These are phyloP conservation scores for Eucommia ulmoides DNA, from an alignment of 257 asterid species.

Conservation along the genomic window DNA sequence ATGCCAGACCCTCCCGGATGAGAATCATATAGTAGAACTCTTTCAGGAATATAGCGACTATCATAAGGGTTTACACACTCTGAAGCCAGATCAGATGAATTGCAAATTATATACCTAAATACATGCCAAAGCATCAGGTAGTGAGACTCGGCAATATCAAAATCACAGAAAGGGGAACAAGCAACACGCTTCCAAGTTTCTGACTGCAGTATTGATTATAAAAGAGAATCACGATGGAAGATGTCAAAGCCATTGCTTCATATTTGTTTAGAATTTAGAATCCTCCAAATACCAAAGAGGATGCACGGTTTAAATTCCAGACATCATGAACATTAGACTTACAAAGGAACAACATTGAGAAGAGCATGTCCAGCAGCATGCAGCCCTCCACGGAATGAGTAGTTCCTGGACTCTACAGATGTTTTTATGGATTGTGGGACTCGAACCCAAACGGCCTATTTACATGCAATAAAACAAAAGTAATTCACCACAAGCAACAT, in stretches of 20 bases:
- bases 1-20: constrained; percentile 97
- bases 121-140: constrained; percentile 16
- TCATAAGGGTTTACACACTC: constrained; percentile 90
- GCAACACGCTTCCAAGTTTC: too few relatives aligned
- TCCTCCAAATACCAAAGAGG: not conserved
- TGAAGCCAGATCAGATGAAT: constrained; percentile 75
- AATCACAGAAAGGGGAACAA: too few relatives aligned
- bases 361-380: constrained; percentile 97
- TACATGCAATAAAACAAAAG: too few relatives aligned
- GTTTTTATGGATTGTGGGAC: constrained; percentile 70
- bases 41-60: constrained; percentile 61
- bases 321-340: constrained; percentile 23
- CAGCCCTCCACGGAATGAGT: constrained; percentile 75
- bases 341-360: constrained; percentile 82
- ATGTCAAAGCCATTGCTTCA: not conserved
- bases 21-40: constrained; percentile 90
- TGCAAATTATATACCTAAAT: constrained; percentile 72
- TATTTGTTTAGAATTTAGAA: not conserved
- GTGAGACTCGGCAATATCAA: constrained; percentile 14
- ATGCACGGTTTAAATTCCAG: not conserved
- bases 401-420: constrained; percentile 36
- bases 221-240: not conserved
- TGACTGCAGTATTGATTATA: too few relatives aligned
- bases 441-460: constrained; percentile 93
- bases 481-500: too few relatives aligned